phyloP scores from a whole-genome alignment of 345 rosid genomes.

The Populus deltoides region DNA sequence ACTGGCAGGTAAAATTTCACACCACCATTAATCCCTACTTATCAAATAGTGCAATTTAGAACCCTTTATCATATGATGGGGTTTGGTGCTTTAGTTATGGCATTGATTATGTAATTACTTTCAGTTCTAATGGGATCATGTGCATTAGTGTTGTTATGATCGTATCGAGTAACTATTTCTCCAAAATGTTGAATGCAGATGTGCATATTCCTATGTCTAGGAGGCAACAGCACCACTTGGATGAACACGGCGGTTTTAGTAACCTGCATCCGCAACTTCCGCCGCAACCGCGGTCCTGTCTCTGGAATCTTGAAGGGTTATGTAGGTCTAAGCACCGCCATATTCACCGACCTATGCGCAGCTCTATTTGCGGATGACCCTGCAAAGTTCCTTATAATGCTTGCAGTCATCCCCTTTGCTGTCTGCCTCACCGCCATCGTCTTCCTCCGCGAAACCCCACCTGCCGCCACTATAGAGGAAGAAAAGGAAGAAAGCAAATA shows the following conservation, averaged over 20 bases:
- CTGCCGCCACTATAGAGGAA: slow-evolving; percentile 35
- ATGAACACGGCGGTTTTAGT: slow-evolving; percentile 95
- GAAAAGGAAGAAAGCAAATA: slow-evolving; percentile 64
- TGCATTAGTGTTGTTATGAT: not conserved
- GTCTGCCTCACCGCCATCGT: slow-evolving; percentile 76
- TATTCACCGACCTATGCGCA: slow-evolving; percentile 82
- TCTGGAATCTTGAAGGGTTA: slow-evolving; percentile 91
- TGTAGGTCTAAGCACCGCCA: slow-evolving; percentile 87
- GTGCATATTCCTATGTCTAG: slow-evolving; percentile 85
- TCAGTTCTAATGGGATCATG: no score
- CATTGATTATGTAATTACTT: no score
- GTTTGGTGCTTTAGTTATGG: not conserved
- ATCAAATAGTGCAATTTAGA: not conserved
- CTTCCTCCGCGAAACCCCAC: slow-evolving; percentile 84
- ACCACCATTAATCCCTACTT: not conserved
- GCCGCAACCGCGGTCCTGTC: slow-evolving; percentile 83
- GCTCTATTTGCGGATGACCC: slow-evolving; percentile 71
- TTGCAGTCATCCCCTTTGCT: slow-evolving; percentile 59
- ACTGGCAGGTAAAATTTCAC: slow-evolving; percentile 68
- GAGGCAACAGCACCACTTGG: slow-evolving; percentile 98
- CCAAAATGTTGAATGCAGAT: slow-evolving; percentile 28
- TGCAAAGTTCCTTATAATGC: slow-evolving; percentile 60
- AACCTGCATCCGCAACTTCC: slow-evolving; percentile 84
- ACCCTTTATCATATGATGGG: not conserved
- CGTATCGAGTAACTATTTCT: not conserved